Base-by-base conservation (phyloP, 768 basidiomycete genomes). In the Psilocybe cubensis region DNA sequence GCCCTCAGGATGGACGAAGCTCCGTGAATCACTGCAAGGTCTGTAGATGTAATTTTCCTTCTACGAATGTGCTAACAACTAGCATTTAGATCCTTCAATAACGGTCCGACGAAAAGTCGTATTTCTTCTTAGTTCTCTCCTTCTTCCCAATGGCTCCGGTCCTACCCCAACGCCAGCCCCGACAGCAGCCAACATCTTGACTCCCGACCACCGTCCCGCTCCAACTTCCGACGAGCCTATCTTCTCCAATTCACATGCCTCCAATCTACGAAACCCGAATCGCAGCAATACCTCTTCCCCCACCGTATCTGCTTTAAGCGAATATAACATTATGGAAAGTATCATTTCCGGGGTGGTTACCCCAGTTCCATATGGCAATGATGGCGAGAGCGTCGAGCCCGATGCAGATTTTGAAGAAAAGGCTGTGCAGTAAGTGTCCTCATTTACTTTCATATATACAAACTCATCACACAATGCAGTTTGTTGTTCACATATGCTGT, bases 161-260 rank as follows among this genome's bases (percentile, higher is more conserved):
- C 53, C 61, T 1, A 40, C 58, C 17, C 54, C 61, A 8, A 33
- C 58, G 10, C 29, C 48, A 23, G 18, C 42, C n/a, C 18, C 61
- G 17, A 49, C 56, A 3, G 54, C 56, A 29, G 31, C 61, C 0
- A 66, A 67, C 43, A 58, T 72, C 23, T 51, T 63, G n/a, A 54
- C 70, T 4, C 57, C 69, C 8, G 59, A 72, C 14, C 60, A 58
- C 3, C 58, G 62, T 0, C 66, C 50, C 46, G 66, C 42, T 24
- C 52, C 49, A 8, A 57, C 38, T 25, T 41, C 43, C 43, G 68
- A 40, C 68, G 64, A 69, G 46, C 76, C 79, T 0, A 76, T 90
- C n/a, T 83, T 89, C 67, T 76, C 84, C 24, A 91, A 91, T 71
- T 91, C 89, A 6, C 91, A 91, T 66, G 83, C 88, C 0, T 80